phyloP scores from a whole-genome alignment of 139 green algal species.

The Chlamydomonas sphaeroides region DNA sequence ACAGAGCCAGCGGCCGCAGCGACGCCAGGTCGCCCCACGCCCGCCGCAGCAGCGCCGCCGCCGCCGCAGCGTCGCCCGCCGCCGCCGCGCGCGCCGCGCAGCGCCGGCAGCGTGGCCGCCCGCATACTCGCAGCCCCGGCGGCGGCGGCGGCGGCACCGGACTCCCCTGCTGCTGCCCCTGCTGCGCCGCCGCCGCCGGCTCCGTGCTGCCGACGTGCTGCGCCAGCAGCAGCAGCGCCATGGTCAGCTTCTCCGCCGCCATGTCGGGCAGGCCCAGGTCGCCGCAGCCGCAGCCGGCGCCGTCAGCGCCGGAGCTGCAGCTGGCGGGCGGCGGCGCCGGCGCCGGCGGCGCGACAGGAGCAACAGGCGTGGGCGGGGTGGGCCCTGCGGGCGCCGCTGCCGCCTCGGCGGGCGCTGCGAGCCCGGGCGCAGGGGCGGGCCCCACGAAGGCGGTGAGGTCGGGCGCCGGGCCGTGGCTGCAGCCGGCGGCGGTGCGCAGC shows the following conservation, averaged over 20 bases:
- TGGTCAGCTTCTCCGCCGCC: constrained; percentile 32
- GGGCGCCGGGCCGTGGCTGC: not conserved
- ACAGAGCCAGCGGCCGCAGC: constrained; percentile 33
- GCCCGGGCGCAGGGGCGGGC: too few species aligned
- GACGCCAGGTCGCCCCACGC: not conserved
- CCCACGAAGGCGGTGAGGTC: constrained; percentile 17
- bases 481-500: not conserved
- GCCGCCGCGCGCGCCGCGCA: constrained; percentile 3
- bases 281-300: not conserved
- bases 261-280: constrained; percentile 13
- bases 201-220: not conserved
- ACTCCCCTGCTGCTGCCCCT: not conserved
- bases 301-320: too few species aligned
- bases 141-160: too few species aligned
- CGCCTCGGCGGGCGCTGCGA: too few species aligned
- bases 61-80: constrained; percentile 7
- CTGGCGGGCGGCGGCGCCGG: not conserved
- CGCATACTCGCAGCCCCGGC: not conserved
- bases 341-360: not conserved
- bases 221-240: constrained; percentile 14
- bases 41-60: constrained; percentile 5
- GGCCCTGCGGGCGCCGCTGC: not conserved
- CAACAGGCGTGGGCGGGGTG: not conserved
- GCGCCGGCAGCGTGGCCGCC: not conserved
- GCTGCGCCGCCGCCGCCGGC: not conserved